Base-by-base conservation (phyloP, 2,329 filamentous ascomycete genomes). In the Dothistroma pini region DNA sequence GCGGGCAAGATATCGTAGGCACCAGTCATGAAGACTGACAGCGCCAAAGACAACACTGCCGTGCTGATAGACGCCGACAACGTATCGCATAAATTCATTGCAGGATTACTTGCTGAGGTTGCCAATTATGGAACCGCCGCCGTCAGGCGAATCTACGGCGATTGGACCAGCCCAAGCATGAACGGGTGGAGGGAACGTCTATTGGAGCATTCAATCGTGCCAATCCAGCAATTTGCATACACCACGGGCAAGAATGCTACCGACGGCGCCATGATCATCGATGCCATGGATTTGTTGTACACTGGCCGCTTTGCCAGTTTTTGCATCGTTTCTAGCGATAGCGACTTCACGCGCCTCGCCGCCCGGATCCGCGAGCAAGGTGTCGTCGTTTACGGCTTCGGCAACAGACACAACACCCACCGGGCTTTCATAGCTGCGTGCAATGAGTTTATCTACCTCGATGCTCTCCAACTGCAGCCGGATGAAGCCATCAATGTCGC, bases 221-320 rank as follows among this genome's bases (percentile, higher is more conserved):
- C 70, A 2, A 69, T 72, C 29, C 71, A 72, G 34, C 70, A 72
- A 54, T 71, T 71, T 48, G 69, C 70, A 6, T 72, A 72, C 55
- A 74, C 71, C 1, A 70, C 63, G 0, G 67, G 67, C n/a, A 73
- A 73, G 57, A 73, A 73, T 21, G 67, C 71, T 19, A 74, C 71
- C 1, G 69, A 73, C 32, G 69, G 69, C 21, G 70, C 70, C 1
- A 75, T 75, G 73, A 75, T 75, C 49, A 74, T 74, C 29, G 69
- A 75, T 47, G 72, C 72, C 16, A 76, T 75, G 72, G 72, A 75
- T 55, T 61, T 75, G 14, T 61, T 75, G 7, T 74, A 74, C 60
- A 74, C 71, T 8, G 68, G 65, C 16, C 68, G 71, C n/a, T 73
- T 73, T 58, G 68, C 70, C 29, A 69, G 67, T 16, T 75, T 75